Evolutionary conservation across 169 alveolate genomes (phyloP).

Genomic region (Neospora caninum): DNA sequence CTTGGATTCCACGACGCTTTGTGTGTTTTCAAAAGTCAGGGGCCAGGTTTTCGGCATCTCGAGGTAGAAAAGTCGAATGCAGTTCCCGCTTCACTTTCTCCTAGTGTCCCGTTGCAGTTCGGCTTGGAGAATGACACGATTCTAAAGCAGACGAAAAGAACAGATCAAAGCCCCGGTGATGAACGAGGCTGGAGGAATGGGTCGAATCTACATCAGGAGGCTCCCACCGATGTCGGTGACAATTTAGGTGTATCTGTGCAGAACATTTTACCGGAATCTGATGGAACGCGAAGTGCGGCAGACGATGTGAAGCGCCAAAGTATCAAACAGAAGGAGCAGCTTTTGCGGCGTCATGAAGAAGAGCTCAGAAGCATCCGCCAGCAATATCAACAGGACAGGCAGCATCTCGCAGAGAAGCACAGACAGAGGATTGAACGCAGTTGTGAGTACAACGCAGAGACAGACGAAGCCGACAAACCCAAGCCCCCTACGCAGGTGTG

Average conservation of each 20-base stretch:
- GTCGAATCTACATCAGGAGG: too few relatives aligned
- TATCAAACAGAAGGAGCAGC: not conserved
- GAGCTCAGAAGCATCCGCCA: not conserved
- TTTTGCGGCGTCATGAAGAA: not conserved
- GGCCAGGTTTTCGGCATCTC: too few relatives aligned
- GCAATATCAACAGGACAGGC: slow-evolving; percentile 17
- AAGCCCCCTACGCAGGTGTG: too few relatives aligned
- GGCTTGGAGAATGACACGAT: too few relatives aligned
- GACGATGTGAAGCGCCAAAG: not conserved
- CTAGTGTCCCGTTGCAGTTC: too few relatives aligned
- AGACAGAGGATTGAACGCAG: not conserved
- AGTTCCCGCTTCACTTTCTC: too few relatives aligned
- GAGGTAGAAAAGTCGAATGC: too few relatives aligned
- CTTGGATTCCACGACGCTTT: not conserved
- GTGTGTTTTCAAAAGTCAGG: too few relatives aligned
- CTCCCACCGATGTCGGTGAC: too few relatives aligned
- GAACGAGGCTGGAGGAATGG: too few relatives aligned
- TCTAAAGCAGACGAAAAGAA: too few relatives aligned
- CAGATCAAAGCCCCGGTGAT: too few relatives aligned
- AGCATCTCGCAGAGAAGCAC: slow-evolving; percentile 25
- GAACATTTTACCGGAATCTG: not conserved
- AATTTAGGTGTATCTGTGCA: not conserved
- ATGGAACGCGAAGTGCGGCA: not conserved
- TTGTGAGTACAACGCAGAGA: not conserved
- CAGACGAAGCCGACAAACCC: not conserved